Conservation (phyloP, 1,284 basidiomycete species). For the Naganishia liquefaciens region DNA sequence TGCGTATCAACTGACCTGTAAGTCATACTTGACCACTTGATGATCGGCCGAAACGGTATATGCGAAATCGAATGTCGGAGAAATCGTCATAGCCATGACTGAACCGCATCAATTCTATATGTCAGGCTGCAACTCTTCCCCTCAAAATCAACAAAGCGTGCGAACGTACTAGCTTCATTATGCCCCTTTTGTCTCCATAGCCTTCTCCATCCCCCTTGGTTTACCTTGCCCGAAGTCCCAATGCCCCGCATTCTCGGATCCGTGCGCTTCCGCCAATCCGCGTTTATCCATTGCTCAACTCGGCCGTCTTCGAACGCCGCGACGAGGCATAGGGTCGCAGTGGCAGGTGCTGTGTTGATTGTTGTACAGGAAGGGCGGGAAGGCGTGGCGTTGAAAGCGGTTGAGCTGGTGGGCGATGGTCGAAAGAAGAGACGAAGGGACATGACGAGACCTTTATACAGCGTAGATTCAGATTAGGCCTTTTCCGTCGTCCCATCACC, state of each 20-base stretch:
- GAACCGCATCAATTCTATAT: conserved; percentile 17
- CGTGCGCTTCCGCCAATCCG: conserved; percentile 31
- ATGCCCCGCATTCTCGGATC: conserved; percentile 36
- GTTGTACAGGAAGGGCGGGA: too few species aligned
- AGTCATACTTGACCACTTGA: conserved; percentile 67
- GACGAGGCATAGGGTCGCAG: conserved; percentile 56
- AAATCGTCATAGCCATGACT: conserved; percentile 85
- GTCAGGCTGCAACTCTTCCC: too few species aligned
- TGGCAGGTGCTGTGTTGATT: background rate
- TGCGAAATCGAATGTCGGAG: conserved; percentile 63
- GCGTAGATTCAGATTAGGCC: background rate
- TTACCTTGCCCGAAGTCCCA: background rate
- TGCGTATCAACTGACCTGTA: conserved; percentile 56
- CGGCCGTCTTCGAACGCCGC: conserved; percentile 79
- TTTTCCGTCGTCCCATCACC: background rate
- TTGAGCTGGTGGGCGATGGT: background rate
- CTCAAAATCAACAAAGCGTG: background rate
- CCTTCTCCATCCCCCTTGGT: conserved; percentile 61
- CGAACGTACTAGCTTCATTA: conserved; percentile 69
- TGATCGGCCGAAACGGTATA: conserved; percentile 82
- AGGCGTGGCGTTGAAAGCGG: conserved; percentile 38
- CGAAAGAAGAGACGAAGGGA: conserved; percentile 65
- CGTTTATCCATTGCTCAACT: conserved; percentile 65
- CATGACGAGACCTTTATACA: conserved; percentile 76
- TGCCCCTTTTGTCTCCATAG: conserved; percentile 71